A percentile compares a stretch with the other conserved stretches of the same genome.
Evolutionary conservation across 192 early-diverging fungal genomes (phyloP).

Genomic region (Coemansia sp.): DNA sequence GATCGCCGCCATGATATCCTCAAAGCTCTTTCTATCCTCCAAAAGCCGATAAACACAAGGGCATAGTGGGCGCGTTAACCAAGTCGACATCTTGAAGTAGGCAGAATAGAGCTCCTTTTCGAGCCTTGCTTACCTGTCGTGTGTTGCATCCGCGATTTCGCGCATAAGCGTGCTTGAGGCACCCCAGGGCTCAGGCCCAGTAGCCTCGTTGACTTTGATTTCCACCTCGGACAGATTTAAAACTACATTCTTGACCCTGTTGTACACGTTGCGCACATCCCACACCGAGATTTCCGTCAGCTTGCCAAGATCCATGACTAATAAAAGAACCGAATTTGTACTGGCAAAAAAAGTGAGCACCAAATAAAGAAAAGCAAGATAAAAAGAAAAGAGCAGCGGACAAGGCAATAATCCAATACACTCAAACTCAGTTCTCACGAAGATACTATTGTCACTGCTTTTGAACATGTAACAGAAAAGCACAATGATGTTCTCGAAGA

Average conservation of each 20-base stretch:
- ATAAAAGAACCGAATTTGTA: not conserved
- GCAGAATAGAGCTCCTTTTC: not conserved
- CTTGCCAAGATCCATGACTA: slow-evolving; percentile 39
- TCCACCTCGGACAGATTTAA: slow-evolving; percentile 93
- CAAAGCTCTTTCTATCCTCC: slow-evolving; percentile 73
- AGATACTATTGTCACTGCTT: no score
- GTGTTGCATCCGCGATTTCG: slow-evolving; percentile 89
- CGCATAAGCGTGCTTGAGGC: slow-evolving; percentile 91
- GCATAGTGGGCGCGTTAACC: no score
- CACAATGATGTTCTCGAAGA: not conserved
- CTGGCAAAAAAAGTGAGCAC: not conserved
- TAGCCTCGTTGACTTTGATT: slow-evolving; percentile 88
- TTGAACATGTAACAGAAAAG: not conserved
- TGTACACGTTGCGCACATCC: slow-evolving; percentile 62
- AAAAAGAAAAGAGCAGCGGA: no score
- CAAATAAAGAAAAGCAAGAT: slow-evolving; percentile 4
- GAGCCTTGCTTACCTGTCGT: slow-evolving; percentile 63
- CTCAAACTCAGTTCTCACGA: no score
- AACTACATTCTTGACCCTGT: slow-evolving; percentile 81
- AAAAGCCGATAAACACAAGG: no score
- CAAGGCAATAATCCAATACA: no score
- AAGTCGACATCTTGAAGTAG: not conserved
- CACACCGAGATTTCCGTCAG: slow-evolving; percentile 57
- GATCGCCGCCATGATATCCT: slow-evolving; percentile 94
- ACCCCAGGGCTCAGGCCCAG: slow-evolving; percentile 92